Evolutionary conservation across 208 protist species (phyloP).

Genomic region (Crithidia fasciculata): DNA sequence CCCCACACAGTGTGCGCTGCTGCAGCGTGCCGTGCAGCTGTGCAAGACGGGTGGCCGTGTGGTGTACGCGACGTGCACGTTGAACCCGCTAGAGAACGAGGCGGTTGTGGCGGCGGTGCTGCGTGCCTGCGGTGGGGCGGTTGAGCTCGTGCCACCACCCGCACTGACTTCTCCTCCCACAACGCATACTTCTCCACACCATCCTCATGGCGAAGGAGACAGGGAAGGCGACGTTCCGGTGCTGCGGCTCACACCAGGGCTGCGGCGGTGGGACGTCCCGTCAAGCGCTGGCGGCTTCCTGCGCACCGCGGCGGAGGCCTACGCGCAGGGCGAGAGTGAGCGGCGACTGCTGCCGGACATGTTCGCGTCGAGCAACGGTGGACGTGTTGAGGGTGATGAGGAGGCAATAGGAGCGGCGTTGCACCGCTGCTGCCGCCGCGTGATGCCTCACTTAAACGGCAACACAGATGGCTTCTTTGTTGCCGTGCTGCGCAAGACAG

Average conservation of each 20-base stretch:
- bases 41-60: slow-evolving; percentile 80
- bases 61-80: slow-evolving; percentile 96
- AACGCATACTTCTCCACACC: too few relatives aligned
- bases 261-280: slow-evolving; percentile 69
- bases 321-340: slow-evolving; percentile 35
- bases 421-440: slow-evolving; percentile 54
- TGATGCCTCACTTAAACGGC: slow-evolving; percentile 75
- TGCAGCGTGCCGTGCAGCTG: slow-evolving; percentile 66
- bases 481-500: slow-evolving; percentile 47
- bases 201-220: background rate
- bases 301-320: slow-evolving; percentile 40
- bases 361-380: slow-evolving; percentile 37
- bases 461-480: slow-evolving; percentile 82
- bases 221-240: background rate
- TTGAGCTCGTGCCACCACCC: slow-evolving; percentile 59
- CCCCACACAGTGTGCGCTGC: slow-evolving; percentile 72
- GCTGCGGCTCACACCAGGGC: slow-evolving; percentile 41
- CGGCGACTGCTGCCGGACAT: slow-evolving; percentile 27
- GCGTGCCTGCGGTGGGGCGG: slow-evolving; percentile 33
- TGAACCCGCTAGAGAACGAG: slow-evolving; percentile 98
- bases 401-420: slow-evolving; percentile 25
- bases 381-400: background rate
- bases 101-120: slow-evolving; percentile 91
- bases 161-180: background rate
- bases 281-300: slow-evolving; percentile 64